Evolutionary conservation across 108 stramenopile genomes (phyloP).

Genomic region (Chaetoceros tenuissimus): DNA sequence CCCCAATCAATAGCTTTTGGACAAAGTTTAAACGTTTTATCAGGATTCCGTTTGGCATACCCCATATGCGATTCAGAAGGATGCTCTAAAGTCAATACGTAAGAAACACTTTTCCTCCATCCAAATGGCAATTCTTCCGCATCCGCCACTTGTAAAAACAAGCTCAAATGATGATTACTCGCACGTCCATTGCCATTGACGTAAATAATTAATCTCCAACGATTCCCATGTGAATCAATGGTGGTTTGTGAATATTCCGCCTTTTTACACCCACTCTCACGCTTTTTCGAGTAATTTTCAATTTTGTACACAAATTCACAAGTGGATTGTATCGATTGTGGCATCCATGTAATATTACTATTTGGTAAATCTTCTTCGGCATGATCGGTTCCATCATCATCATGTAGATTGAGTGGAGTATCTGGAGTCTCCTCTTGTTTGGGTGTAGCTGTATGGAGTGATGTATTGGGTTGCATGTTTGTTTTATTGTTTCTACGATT

Average conservation of each 20-base stretch:
- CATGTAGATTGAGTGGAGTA: not conserved
- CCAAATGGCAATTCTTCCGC: constrained; percentile 85
- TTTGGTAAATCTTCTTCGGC: not conserved
- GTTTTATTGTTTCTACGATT: no score
- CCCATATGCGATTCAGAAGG: constrained; percentile 48
- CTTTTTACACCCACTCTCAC: constrained; percentile 87
- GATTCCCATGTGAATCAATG: constrained; percentile 74
- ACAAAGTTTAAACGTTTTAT: constrained; percentile 88
- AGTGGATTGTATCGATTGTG: constrained; percentile 67
- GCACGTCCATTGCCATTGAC: constrained; percentile 87
- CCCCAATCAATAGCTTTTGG: constrained; percentile 92
- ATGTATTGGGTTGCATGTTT: no score
- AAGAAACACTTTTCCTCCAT: constrained; percentile 83
- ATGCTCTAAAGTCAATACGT: constrained; percentile 83
- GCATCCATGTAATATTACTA: constrained; percentile 37
- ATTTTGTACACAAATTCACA: constrained; percentile 87
- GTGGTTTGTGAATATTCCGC: constrained; percentile 78
- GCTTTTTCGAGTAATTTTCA: constrained; percentile 65
- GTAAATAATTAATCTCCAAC: constrained; percentile 84
- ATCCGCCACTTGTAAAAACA: constrained; percentile 87
- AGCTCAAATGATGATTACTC: constrained; percentile 75
- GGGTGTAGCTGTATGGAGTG: no score
- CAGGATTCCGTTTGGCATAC: constrained; percentile 86
- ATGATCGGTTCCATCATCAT: not conserved
- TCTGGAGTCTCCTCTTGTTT: no score